Base-by-base conservation (phyloP, 352 stramenopile genomes). In the Phytophthora ohioensis region DNA sequence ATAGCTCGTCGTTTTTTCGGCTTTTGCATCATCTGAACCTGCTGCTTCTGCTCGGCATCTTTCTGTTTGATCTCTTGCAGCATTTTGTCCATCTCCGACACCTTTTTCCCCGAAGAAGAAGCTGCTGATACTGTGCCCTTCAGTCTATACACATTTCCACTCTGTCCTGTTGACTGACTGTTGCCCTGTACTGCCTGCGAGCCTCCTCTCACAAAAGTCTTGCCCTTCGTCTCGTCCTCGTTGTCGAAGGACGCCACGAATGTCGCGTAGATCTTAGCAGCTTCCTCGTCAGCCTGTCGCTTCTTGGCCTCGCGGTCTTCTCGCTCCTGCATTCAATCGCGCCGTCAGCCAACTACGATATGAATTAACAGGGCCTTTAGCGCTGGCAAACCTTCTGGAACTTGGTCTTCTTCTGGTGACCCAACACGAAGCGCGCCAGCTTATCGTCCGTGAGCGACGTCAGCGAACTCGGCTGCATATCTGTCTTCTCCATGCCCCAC, bases 191-290 rank as follows among this genome's bases (percentile, higher is more conserved):
- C 3, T 41, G 41, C 57, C 52, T 69, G 49, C n/a, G 48, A 58
- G 12, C 67, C 70, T 49, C 64, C 69, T 35, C 85, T 80, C 30
- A 92, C 85, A 74, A 92, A 92, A 35, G 80, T 71, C 57, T 92
- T 92, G 68, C 85, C 85, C 48, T 75, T 58, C 12, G 69, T 77
- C 32, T 82, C 80, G 51, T 91, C 84, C 21, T 91, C 81, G 32
- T 93, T 76, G 15, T 96, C 88, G 62, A 98, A 98, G 9, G 91
- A 97, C 39, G 89, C 88, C 36, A 97, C 91, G 74, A 98, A 98
- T 56, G 79, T 88, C 56, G 93, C 84, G 74, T 97, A 97, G 62
- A 97, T 93, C 69, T 88, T 86, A 34, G 90, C 88, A 5, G 90
- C 91, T 70, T 98, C 92, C 30, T 77, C 88, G 42, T 98, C 92